These are phyloP conservation scores for Circinella umbellata DNA, from an alignment of 371 early-diverging fungal species.

Conservation along the genomic window DNA sequence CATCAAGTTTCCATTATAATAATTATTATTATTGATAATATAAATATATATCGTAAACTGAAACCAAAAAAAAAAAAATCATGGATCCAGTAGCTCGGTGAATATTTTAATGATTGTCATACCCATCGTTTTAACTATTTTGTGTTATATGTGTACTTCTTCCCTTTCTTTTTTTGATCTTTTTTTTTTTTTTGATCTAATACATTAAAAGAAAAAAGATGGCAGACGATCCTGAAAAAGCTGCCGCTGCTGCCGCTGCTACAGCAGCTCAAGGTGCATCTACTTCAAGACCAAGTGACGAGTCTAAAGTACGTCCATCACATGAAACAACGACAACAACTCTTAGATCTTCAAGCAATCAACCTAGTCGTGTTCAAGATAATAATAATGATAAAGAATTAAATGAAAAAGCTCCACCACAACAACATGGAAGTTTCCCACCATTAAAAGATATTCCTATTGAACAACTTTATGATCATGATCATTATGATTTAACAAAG, in stretches of 20 bases:
- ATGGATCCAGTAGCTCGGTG: neutral
- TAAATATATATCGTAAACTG: too few species aligned
- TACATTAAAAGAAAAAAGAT: neutral
- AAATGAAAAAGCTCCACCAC: neutral
- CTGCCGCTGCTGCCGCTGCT: neutral
- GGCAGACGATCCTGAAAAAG: conserved; percentile 7
- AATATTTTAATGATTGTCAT: neutral
- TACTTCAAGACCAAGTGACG: neutral
- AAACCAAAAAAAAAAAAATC: too few species aligned
- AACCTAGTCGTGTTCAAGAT: neutral
- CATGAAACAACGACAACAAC: neutral
- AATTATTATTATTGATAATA: too few species aligned
- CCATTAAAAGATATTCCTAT: conserved; percentile 37
- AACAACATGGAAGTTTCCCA: conserved; percentile 1
- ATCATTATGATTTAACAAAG: conserved; percentile 77
- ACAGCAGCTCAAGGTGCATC: neutral
- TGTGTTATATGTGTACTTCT: too few species aligned
- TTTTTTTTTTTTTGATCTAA: neutral
- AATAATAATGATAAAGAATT: neutral
- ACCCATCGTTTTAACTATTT: too few species aligned
- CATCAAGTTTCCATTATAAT: too few species aligned
- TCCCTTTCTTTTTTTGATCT: neutral
- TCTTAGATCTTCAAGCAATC: neutral
- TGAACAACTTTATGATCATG: conserved; percentile 78
- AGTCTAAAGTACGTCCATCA: neutral